phyloP scores from a whole-genome alignment of 805 yeast species.

The Brettanomyces anomalus region DNA sequence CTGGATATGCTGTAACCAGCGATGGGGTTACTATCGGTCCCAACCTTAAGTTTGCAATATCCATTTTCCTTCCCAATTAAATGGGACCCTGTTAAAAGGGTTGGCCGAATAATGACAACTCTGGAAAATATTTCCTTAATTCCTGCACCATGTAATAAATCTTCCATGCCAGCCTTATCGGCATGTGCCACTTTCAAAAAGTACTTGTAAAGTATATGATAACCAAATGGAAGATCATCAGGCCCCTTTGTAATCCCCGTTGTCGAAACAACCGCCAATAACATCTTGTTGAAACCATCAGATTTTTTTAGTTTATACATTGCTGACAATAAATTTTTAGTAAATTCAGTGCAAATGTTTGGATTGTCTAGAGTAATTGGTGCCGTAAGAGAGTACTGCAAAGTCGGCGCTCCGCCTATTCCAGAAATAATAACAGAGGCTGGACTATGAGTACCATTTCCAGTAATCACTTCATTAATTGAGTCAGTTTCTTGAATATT shows the following conservation, averaged over 20 bases:
- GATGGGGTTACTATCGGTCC: constrained; percentile 1
- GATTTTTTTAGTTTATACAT: no score
- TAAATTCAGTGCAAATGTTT: neutral
- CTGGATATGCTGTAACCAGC: neutral
- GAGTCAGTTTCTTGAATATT: neutral
- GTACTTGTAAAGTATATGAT: neutral
- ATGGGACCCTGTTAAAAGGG: constrained; percentile 1
- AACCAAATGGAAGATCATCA: constrained; percentile 2
- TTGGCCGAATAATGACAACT: neutral
- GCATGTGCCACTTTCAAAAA: neutral
- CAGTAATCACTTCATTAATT: neutral
- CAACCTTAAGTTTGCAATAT: neutral
- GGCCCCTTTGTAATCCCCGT: constrained; percentile 2
- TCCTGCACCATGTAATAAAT: neutral
- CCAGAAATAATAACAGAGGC: neutral
- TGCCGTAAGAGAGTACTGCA: neutral
- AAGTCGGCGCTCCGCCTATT: neutral
- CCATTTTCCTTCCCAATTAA: neutral
- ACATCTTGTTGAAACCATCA: neutral
- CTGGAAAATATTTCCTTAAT: neutral
- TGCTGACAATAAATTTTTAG: neutral
- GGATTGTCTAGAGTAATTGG: constrained; percentile 1
- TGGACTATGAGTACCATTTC: neutral
- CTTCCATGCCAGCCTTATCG: constrained; percentile 1
- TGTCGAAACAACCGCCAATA: neutral